Evolutionary conservation across 345 rosid species (phyloP).

Genomic region (Salix brachista): DNA sequence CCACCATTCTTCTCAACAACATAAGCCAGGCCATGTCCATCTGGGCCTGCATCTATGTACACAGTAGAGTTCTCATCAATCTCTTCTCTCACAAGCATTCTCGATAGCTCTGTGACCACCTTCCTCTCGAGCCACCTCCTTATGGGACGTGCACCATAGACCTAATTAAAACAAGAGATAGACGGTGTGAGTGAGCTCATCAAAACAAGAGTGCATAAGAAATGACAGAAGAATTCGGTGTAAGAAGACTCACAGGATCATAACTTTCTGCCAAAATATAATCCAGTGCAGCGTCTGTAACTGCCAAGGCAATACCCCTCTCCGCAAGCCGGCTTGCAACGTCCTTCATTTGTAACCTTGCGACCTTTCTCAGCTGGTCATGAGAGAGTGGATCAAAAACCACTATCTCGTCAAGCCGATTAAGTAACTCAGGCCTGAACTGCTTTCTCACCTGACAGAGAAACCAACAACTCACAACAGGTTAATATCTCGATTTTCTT

Average conservation of each 20-base stretch:
- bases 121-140: constrained; percentile 93
- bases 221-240: background rate
- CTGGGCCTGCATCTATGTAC: constrained; percentile 55
- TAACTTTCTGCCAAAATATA: constrained; percentile 64
- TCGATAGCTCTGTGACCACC: constrained; percentile 84
- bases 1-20: constrained; percentile 76
- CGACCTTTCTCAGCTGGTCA: constrained; percentile 78
- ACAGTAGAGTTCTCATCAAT: constrained; percentile 84
- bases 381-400: constrained; percentile 89
- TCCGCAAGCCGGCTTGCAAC: constrained; percentile 78
- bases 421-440: constrained; percentile 80
- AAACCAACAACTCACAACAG: background rate
- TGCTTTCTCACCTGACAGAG: constrained; percentile 58
- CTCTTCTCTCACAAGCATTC: constrained; percentile 77
- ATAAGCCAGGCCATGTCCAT: constrained; percentile 42
- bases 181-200: background rate
- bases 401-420: constrained; percentile 79
- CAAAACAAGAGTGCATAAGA: background rate
- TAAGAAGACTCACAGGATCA: constrained; percentile 62
- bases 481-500: background rate
- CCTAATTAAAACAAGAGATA: constrained; percentile 28
- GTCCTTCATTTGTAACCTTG: constrained; percentile 78
- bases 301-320: constrained; percentile 79
- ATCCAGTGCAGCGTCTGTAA: constrained; percentile 77
- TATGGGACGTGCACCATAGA: constrained; percentile 85